Conservation (phyloP, 441 rosid genomes). For the Hura crepitans region DNA sequence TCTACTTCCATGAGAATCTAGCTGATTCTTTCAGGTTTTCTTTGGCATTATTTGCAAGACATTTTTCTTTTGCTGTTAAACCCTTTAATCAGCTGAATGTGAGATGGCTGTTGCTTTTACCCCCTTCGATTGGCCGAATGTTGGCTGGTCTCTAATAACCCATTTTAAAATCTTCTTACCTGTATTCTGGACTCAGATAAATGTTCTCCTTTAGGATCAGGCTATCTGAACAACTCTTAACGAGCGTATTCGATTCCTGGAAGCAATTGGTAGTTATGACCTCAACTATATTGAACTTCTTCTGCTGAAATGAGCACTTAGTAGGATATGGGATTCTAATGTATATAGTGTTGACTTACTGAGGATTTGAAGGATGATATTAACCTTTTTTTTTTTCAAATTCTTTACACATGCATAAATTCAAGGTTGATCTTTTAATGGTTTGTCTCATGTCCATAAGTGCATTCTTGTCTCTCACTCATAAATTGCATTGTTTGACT, state of each 20-base stretch:
- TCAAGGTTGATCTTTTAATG: background rate
- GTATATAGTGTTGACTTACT: background rate
- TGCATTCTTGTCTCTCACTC: background rate
- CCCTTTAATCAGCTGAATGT: slow-evolving; percentile 25
- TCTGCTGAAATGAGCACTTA: background rate
- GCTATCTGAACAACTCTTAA: slow-evolving; percentile 1
- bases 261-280: slow-evolving; percentile 2
- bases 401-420: background rate
- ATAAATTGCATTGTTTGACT: background rate
- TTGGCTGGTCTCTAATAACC: slow-evolving; percentile 12
- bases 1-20: slow-evolving; percentile 51
- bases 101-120: slow-evolving; percentile 14
- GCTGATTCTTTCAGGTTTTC: slow-evolving; percentile 54
- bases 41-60: slow-evolving; percentile 32
- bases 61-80: slow-evolving; percentile 10
- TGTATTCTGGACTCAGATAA: slow-evolving; percentile 8
- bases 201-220: slow-evolving; percentile 10
- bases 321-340: background rate
- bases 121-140: slow-evolving; percentile 21
- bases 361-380: background rate
- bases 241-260: background rate
- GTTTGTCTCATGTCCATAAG: background rate
- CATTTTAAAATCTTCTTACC: slow-evolving; percentile 15
- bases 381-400: background rate
- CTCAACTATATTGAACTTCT: slow-evolving; percentile 11